Conservation (phyloP, 2,329 filamentous ascomycete species). For the Xylaria sp. region DNA sequence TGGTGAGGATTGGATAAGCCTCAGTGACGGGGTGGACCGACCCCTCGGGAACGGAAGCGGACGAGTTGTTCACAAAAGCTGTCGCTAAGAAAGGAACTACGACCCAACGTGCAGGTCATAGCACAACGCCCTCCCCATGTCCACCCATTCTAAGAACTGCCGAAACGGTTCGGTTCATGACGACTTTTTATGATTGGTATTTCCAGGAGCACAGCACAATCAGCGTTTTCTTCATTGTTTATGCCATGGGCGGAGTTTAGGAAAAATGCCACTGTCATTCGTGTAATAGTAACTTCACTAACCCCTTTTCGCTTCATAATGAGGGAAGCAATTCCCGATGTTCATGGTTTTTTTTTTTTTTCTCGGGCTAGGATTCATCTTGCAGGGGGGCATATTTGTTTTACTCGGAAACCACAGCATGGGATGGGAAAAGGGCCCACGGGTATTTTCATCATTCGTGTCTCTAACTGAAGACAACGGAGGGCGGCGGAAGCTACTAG, state of each 20-base stretch:
- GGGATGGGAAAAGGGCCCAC: slow-evolving; percentile 8
- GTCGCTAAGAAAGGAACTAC: slow-evolving; percentile 15
- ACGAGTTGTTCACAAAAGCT: slow-evolving; percentile 12
- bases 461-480: slow-evolving; percentile 8
- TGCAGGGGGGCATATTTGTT: background rate
- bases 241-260: slow-evolving; percentile 28
- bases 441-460: slow-evolving; percentile 4
- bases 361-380: background rate
- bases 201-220: slow-evolving; percentile 24
- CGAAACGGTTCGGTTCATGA: slow-evolving; percentile 20
- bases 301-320: slow-evolving; percentile 9
- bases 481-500: slow-evolving; percentile 6
- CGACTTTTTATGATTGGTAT: slow-evolving; percentile 28
- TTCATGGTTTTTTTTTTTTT: slow-evolving; percentile 1
- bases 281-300: slow-evolving; percentile 23
- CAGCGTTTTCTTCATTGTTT: slow-evolving; percentile 6
- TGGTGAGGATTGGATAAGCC: slow-evolving; percentile 1
- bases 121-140: slow-evolving; percentile 2
- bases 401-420: slow-evolving; percentile 9
- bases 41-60: background rate
- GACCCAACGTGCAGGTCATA: slow-evolving; percentile 15
- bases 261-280: slow-evolving; percentile 25
- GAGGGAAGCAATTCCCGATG: background rate
- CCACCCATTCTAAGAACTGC: slow-evolving; percentile 11
- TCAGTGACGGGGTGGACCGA: background rate